Conservation (phyloP, 176 grass and related monocot genomes). For the Chloris gayana region DNA sequence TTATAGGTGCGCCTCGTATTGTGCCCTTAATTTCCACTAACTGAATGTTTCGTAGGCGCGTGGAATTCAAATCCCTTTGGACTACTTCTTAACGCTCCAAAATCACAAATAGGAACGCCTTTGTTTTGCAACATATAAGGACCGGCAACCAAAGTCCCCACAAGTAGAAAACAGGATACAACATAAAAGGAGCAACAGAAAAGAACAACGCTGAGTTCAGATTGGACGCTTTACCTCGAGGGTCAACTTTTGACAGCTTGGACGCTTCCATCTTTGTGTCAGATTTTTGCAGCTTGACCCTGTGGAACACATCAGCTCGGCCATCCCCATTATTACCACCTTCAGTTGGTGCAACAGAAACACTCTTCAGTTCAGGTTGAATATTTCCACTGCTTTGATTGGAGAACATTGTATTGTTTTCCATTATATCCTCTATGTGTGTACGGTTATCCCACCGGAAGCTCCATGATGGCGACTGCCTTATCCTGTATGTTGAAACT, state of each 20-base stretch:
- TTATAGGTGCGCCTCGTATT: too few species aligned
- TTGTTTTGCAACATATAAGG: not conserved
- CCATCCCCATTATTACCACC: conserved; percentile 26
- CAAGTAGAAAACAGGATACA: not conserved
- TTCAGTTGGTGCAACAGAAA: conserved; percentile 41
- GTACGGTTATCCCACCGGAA: conserved; percentile 95
- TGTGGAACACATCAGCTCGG: conserved; percentile 21
- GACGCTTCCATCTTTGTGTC: conserved; percentile 45
- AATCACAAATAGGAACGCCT: not conserved
- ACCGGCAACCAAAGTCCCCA: not conserved
- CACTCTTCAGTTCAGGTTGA: conserved; percentile 57
- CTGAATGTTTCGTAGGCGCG: too few species aligned
- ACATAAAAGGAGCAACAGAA: not conserved
- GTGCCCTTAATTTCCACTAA: too few species aligned
- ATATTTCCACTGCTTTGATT: conserved; percentile 57
- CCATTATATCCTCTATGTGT: conserved; percentile 85
- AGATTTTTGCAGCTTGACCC: conserved; percentile 41
- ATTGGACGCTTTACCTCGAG: conserved; percentile 33
- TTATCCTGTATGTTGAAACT: conserved; percentile 70
- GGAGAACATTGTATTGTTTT: conserved; percentile 45
- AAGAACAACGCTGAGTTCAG: conserved; percentile 1
- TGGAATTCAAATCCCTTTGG: too few species aligned
- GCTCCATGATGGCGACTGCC: conserved; percentile 80
- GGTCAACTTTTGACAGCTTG: conserved; percentile 37
- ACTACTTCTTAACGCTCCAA: not conserved